Conservation (phyloP, 2,329 filamentous ascomycete species). For the Neoscytalidium dimidiatum region DNA sequence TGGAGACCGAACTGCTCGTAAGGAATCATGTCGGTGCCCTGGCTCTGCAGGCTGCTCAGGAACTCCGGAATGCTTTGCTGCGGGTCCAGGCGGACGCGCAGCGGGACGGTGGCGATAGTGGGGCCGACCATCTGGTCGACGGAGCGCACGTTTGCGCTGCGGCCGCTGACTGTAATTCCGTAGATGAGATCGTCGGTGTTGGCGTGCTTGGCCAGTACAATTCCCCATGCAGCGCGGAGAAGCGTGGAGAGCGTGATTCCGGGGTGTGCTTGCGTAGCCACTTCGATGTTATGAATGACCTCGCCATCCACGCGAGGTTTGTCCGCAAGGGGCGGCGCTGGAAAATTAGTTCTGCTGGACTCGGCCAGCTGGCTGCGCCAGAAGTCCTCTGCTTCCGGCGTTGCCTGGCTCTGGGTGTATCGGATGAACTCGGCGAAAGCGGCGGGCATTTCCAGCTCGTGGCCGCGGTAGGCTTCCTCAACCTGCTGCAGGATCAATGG, state of each 20-base stretch:
- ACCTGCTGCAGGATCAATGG: constrained; percentile 36
- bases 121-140: constrained; percentile 40
- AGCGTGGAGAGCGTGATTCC: constrained; percentile 18
- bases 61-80: constrained; percentile 29
- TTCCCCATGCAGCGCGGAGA: constrained; percentile 36
- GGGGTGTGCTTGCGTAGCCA: constrained; percentile 22
- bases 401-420: constrained; percentile 26
- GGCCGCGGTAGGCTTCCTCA: constrained; percentile 27
- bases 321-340: not conserved
- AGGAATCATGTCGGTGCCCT: constrained; percentile 11
- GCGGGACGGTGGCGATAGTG: constrained; percentile 42
- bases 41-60: constrained; percentile 17
- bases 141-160: constrained; percentile 35
- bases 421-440: constrained; percentile 53
- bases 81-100: constrained; percentile 33
- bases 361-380: constrained; percentile 61
- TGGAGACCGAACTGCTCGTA: constrained; percentile 28
- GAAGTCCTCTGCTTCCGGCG: constrained; percentile 52
- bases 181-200: constrained; percentile 33
- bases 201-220: constrained; percentile 31
- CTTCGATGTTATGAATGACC: constrained; percentile 27
- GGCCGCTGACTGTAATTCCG: constrained; percentile 38
- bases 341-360: constrained; percentile 44
- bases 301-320: constrained; percentile 6
- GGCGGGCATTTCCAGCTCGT: not conserved